phyloP scores from a whole-genome alignment of 306 rosid species.

The Pyrus betulifolia region DNA sequence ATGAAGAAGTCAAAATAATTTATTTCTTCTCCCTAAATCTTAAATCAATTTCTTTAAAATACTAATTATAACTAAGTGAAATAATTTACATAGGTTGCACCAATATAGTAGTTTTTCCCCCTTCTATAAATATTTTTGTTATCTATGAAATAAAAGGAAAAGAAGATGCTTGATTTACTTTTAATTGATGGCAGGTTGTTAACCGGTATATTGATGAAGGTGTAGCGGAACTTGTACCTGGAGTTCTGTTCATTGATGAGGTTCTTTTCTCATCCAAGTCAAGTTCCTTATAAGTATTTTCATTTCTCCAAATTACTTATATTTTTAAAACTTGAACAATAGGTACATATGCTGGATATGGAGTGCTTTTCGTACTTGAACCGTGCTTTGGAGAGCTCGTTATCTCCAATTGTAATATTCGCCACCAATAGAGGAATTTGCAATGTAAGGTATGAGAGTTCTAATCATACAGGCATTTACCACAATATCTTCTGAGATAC shows the following conservation, averaged over 20 bases:
- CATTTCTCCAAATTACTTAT: constrained; percentile 1
- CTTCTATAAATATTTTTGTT: not conserved
- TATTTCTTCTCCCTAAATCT: not conserved
- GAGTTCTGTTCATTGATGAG: constrained; percentile 68
- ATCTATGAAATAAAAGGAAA: not conserved
- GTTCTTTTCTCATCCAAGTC: constrained; percentile 2
- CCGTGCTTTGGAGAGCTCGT: constrained; percentile 93
- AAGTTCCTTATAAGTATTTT: not conserved
- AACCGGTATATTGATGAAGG: constrained; percentile 94
- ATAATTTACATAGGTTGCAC: not conserved
- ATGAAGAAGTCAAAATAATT: not conserved
- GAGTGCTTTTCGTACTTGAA: constrained; percentile 93
- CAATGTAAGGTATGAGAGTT: constrained; percentile 67
- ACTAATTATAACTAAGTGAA: not conserved
- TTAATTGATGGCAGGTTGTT: constrained; percentile 59
- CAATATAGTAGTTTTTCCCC: not conserved
- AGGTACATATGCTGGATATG: constrained; percentile 98
- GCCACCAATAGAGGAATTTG: constrained; percentile 98
- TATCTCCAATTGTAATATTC: constrained; percentile 92
- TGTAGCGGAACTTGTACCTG: constrained; percentile 98
- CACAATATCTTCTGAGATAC: not conserved
- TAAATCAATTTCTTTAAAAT: not conserved
- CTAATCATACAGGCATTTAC: not conserved
- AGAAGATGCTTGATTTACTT: not conserved
- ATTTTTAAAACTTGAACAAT: constrained; percentile 15